Conservation (phyloP, 305 asterid species). For the Vinca major region DNA sequence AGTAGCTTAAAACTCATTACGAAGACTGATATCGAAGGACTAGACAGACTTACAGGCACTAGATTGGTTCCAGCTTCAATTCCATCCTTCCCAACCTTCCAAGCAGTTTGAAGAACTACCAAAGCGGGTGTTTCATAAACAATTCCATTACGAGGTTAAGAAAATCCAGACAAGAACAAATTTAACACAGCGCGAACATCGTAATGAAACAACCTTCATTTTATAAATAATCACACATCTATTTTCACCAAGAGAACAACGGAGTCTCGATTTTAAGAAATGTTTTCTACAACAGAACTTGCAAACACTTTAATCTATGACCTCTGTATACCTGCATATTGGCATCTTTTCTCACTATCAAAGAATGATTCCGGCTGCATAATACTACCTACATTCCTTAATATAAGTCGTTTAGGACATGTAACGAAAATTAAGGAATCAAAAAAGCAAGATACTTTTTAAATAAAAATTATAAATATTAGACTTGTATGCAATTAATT, state of each 20-base stretch:
- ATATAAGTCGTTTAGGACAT: not conserved
- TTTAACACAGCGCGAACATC: not conserved
- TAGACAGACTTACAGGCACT: constrained; percentile 60
- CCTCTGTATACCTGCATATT: not conserved
- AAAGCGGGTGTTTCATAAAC: not conserved
- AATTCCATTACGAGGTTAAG: not conserved
- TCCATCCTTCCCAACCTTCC: constrained; percentile 79
- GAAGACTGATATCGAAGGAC: not conserved
- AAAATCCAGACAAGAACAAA: not conserved
- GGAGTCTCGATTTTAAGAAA: no score
- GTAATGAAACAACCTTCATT: not conserved
- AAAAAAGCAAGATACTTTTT: no score
- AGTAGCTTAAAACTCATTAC: not conserved
- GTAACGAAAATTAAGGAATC: no score
- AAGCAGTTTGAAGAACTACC: constrained; percentile 56
- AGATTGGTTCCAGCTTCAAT: constrained; percentile 80
- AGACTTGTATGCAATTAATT: no score
- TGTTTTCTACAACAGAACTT: not conserved
- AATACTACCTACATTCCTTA: not conserved
- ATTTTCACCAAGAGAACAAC: not conserved
- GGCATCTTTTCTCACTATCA: not conserved
- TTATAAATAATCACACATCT: not conserved
- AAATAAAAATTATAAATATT: no score
- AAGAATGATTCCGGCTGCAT: not conserved
- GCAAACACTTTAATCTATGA: not conserved